phyloP scores from a whole-genome alignment of 2,329 filamentous ascomycete species.

The Grosmannia serpens region DNA sequence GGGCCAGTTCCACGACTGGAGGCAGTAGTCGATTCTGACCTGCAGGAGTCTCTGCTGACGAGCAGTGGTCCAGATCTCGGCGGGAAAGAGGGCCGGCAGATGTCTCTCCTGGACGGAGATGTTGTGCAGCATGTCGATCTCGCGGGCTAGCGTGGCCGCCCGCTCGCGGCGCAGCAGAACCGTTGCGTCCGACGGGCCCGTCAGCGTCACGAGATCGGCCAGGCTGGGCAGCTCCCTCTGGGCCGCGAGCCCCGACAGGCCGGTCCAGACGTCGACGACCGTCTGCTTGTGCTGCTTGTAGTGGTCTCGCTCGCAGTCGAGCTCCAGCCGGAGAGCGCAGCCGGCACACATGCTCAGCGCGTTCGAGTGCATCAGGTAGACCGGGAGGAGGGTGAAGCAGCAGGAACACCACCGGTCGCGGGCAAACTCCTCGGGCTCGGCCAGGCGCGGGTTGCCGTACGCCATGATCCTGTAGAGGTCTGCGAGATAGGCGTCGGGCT shows the following conservation, averaged over 20 bases:
- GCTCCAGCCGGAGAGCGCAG: not conserved
- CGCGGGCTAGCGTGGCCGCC: not conserved
- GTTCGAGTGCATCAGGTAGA: not conserved
- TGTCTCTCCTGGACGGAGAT: not conserved
- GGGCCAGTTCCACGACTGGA: not conserved
- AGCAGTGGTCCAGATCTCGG: not conserved
- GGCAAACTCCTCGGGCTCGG: not conserved
- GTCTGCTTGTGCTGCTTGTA: constrained; percentile 1
- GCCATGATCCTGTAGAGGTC: not conserved
- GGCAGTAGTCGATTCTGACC: not conserved
- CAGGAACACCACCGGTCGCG: not conserved
- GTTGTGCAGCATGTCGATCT: not conserved
- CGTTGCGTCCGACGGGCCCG: not conserved
- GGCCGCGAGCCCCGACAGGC: not conserved
- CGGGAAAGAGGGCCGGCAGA: too few species aligned
- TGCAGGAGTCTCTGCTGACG: not conserved
- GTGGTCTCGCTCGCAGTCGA: not conserved
- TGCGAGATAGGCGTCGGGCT: too few species aligned
- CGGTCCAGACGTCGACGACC: not conserved
- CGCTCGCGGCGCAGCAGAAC: not conserved
- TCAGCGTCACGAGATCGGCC: not conserved
- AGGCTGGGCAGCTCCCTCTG: not conserved
- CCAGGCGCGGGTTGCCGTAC: not conserved
- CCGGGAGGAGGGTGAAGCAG: not conserved
- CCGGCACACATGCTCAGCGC: not conserved